Evolutionary conservation across 371 early-diverging fungal genomes (phyloP).

Genomic region (Circinella minor): DNA sequence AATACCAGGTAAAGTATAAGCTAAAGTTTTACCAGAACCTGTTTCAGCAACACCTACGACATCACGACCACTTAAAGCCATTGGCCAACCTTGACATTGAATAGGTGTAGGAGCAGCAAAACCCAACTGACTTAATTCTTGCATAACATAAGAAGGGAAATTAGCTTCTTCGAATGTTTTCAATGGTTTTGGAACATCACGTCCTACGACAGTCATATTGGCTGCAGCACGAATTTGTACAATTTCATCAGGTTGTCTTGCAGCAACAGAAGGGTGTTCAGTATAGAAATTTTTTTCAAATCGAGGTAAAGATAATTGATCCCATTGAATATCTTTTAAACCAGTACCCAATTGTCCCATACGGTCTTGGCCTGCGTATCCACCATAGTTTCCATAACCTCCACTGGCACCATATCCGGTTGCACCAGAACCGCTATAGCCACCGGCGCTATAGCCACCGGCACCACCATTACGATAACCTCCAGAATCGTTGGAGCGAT

Average conservation of each 20-base stretch:
- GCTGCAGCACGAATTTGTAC: constrained; percentile 67
- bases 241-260: constrained; percentile 62
- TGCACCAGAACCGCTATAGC: constrained; percentile 25
- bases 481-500: constrained; percentile 32
- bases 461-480: constrained; percentile 24
- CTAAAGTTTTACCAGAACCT: constrained; percentile 99
- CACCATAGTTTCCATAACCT: constrained; percentile 29
- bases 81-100: constrained; percentile 99
- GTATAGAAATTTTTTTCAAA: constrained; percentile 97
- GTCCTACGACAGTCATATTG: constrained; percentile 78
- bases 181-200: constrained; percentile 80
- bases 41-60: constrained; percentile 99
- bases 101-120: constrained; percentile 96
- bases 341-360: constrained; percentile 65
- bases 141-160: constrained; percentile 86
- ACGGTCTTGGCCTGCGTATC: constrained; percentile 57
- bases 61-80: constrained; percentile 98
- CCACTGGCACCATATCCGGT: constrained; percentile 30
- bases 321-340: constrained; percentile 74
- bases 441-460: constrained; percentile 20
- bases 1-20: constrained; percentile 96
- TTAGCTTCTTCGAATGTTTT: constrained; percentile 83
- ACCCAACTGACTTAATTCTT: constrained; percentile 83
- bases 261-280: constrained; percentile 69
- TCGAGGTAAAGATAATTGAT: constrained; percentile 63